These are phyloP conservation scores for Hydrangea macrophylla DNA, from an alignment of 148 eudicot genomes.

Conservation along the genomic window DNA sequence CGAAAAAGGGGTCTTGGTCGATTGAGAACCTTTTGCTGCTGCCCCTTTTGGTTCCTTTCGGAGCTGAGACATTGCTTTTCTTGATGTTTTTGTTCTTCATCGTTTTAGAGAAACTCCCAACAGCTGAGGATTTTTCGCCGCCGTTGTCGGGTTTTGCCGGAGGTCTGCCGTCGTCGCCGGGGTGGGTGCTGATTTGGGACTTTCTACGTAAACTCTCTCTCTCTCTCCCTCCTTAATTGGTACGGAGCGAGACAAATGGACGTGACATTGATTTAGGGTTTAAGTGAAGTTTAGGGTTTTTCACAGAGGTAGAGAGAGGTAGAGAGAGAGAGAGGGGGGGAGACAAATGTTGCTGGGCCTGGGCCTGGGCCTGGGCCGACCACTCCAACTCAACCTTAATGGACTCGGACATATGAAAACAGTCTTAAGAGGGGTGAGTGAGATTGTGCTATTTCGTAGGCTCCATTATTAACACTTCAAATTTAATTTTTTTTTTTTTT, in stretches of 20 bases:
- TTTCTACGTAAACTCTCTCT: too few relatives aligned
- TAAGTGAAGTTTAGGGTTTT: neutral
- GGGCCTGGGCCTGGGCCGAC: too few relatives aligned
- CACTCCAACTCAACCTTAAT: neutral
- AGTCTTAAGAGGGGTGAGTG: neutral
- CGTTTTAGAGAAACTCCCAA: conserved; percentile 2
- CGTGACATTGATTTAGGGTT: too few relatives aligned
- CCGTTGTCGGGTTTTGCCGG: too few relatives aligned
- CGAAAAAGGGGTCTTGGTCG: conserved; percentile 34
- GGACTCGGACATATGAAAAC: neutral
- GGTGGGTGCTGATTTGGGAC: conserved; percentile 2
- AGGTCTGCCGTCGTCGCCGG: neutral
- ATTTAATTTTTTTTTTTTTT: too few relatives aligned
- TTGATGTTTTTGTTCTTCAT: conserved; percentile 26
- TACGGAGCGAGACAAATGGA: too few relatives aligned
- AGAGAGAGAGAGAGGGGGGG: neutral
- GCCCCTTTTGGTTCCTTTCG: conserved; percentile 11
- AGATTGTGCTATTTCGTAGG: neutral
- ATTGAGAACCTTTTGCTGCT: conserved; percentile 24
- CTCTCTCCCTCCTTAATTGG: too few relatives aligned
- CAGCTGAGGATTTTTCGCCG: too few relatives aligned
- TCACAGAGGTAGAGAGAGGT: neutral
- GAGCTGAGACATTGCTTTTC: conserved; percentile 23
- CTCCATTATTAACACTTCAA: too few relatives aligned
- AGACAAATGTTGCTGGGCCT: too few relatives aligned